phyloP scores from a whole-genome alignment of 2,329 filamentous ascomycete genomes.

The Pleurostoma richardsiae region DNA sequence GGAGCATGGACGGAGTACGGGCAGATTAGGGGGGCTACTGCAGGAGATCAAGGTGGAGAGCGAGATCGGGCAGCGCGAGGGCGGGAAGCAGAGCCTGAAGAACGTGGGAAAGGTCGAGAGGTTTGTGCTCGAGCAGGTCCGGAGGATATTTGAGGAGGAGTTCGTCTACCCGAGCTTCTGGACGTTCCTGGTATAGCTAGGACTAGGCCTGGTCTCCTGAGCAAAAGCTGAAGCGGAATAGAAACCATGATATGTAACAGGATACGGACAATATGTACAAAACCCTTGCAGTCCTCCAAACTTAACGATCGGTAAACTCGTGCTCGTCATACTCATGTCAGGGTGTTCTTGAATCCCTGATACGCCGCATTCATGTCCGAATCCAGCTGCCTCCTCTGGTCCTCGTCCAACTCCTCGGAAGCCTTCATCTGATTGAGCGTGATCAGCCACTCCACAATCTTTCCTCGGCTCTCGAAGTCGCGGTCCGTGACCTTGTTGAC shows the following conservation, averaged over 20 bases:
- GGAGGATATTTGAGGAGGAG: slow-evolving; percentile 96
- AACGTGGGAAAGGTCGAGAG: slow-evolving; percentile 98
- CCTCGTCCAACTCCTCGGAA: slow-evolving; percentile 81
- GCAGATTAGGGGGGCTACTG: slow-evolving; percentile 66
- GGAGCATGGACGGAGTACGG: slow-evolving; percentile 11
- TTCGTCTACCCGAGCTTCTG: slow-evolving; percentile 98
- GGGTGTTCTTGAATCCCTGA: slow-evolving; percentile 81
- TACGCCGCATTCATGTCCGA: slow-evolving; percentile 94
- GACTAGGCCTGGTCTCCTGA: neutral
- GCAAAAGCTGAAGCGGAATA: too few species aligned
- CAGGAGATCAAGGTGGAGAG: slow-evolving; percentile 96
- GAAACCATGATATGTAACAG: too few species aligned
- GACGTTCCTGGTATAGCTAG: slow-evolving; percentile 78
- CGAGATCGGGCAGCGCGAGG: slow-evolving; percentile 90
- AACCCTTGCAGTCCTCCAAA: too few species aligned
- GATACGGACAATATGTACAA: too few species aligned
- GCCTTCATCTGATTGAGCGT: slow-evolving; percentile 97
- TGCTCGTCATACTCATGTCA: slow-evolving; percentile 39
- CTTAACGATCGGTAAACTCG: too few species aligned
- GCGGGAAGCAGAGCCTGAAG: slow-evolving; percentile 90
- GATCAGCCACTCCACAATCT: slow-evolving; percentile 98
- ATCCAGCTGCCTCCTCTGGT: slow-evolving; percentile 82
- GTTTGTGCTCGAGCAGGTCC: slow-evolving; percentile 93
- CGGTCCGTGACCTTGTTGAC: slow-evolving; percentile 95
- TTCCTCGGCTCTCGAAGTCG: slow-evolving; percentile 91